Evolutionary conservation across 2,329 filamentous ascomycete species (phyloP), one percentile per base, ranked within the genome.

Genomic region (Aspergillus aculeatinus): DNA sequence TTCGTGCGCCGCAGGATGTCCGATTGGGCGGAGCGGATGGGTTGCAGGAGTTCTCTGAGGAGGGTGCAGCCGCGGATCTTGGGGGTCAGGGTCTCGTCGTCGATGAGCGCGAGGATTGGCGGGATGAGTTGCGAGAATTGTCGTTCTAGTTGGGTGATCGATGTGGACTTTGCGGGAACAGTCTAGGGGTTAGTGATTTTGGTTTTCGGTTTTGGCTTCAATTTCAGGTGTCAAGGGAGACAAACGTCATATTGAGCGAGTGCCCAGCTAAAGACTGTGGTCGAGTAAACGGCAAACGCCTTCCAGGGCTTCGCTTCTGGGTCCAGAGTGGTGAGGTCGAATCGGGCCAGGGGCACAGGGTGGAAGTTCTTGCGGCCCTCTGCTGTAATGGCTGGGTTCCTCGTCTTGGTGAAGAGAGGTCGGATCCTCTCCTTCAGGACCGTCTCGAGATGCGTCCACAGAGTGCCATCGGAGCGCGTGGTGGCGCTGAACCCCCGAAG

Each of bases 91-190:
- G 27, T 29, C 12, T 72, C 71, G 58, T 81, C 79, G 55, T 81
- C 79, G 57, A 81, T 76, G 29, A 80, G 67, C 39, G 77, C 71
- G 33, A 81, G 67, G 19, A 80, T 73, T 1, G 78, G 71, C 1
- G 79, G 79, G 2, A 80, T 70, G 16, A 80, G 71, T n/a, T 80
- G 71, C 2, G 76, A 74, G 60, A 80, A 79, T 23, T 80, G 77
- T 16, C 67, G 62, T 65, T 80, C 79, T n/a, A 81, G 67, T 44
- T 68, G 60, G 14, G 53, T 47, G 33, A 66, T 62, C 47, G 74
- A 68, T 3, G 62, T 63, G 3, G 70, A 27, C 74, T 75, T 29
- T 29, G 27, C 7, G 27, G 2, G 48, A 10, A 33, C 14, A n/a
- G n/a, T 65, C 4, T 16, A 12, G 33, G 33, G 33, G 66, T 57